A percentile compares a stretch with the other conserved stretches of the same genome.
Conservation (phyloP, 1,284 basidiomycete species). For the Ustilago nuda region DNA sequence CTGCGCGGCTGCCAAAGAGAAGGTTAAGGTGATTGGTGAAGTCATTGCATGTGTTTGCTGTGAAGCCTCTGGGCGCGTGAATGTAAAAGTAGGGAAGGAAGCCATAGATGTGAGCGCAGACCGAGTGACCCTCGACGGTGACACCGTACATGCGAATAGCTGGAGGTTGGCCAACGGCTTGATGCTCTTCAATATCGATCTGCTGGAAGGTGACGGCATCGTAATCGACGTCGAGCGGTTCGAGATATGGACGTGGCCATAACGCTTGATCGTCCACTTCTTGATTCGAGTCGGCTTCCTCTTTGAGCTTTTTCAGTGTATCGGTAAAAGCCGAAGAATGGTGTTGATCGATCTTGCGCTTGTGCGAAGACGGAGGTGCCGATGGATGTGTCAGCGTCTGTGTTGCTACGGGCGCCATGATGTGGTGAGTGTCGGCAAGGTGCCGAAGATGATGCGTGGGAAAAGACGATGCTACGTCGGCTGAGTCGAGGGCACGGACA, state of each 20-base stretch:
- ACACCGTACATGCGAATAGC: constrained; percentile 68
- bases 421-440: constrained; percentile 13
- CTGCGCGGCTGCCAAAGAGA: constrained; percentile 53
- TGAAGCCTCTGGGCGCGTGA: constrained; percentile 65
- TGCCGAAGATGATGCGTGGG: constrained; percentile 8
- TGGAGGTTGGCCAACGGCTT: constrained; percentile 53
- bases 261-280: constrained; percentile 48
- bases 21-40: constrained; percentile 67
- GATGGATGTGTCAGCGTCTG: constrained; percentile 30
- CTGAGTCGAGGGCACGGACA: neutral
- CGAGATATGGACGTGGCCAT: constrained; percentile 59
- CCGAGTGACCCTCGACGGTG: constrained; percentile 62
- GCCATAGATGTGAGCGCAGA: constrained; percentile 67
- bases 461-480: too few species aligned
- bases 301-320: constrained; percentile 57
- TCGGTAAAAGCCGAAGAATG: constrained; percentile 57
- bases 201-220: constrained; percentile 65
- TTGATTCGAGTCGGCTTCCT: constrained; percentile 47
- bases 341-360: constrained; percentile 50
- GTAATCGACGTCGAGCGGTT: constrained; percentile 45
- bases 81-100: constrained; percentile 69
- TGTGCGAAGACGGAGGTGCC: constrained; percentile 31
- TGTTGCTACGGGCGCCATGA: constrained; percentile 50
- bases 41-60: constrained; percentile 57
- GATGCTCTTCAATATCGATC: constrained; percentile 68